Evolutionary conservation across 345 rosid genomes (phyloP).

Genomic region (Gossypium turneri): DNA sequence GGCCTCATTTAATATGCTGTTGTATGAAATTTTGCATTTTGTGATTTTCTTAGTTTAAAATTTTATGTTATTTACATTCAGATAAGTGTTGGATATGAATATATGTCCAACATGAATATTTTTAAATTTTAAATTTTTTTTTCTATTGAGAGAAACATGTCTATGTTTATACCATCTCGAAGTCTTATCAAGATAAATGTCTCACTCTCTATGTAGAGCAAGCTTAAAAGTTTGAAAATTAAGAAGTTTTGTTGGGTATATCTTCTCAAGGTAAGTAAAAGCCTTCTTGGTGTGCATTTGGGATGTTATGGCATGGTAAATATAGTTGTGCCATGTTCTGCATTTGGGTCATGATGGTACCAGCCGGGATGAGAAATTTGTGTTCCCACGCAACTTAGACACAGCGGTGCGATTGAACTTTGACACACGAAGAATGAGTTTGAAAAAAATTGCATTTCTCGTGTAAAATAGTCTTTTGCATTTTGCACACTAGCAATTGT

Average conservation of each 20-base stretch:
- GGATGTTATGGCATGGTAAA: neutral
- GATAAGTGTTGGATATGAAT: too few relatives aligned
- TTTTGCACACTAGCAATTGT: too few relatives aligned
- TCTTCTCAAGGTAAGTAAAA: neutral
- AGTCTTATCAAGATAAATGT: neutral
- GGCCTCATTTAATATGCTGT: neutral
- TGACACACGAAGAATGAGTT: neutral
- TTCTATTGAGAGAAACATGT: too few relatives aligned
- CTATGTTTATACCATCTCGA: too few relatives aligned
- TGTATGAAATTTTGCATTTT: neutral
- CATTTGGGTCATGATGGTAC: neutral
- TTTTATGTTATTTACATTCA: too few relatives aligned
- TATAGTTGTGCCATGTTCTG: neutral
- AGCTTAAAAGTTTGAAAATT: neutral
- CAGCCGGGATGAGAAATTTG: neutral
- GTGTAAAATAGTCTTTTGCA: too few relatives aligned
- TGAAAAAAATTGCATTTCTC: neutral
- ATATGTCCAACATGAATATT: too few relatives aligned
- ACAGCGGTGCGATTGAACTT: neutral
- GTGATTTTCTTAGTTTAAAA: neutral
- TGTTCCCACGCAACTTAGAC: neutral
- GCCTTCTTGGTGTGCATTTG: neutral
- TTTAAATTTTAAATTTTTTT: fast-evolving
- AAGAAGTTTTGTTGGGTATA: neutral
- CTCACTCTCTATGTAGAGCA: neutral